Evolutionary conservation across 768 basidiomycete genomes (phyloP).

Genomic region (Kwoniella europaea): DNA sequence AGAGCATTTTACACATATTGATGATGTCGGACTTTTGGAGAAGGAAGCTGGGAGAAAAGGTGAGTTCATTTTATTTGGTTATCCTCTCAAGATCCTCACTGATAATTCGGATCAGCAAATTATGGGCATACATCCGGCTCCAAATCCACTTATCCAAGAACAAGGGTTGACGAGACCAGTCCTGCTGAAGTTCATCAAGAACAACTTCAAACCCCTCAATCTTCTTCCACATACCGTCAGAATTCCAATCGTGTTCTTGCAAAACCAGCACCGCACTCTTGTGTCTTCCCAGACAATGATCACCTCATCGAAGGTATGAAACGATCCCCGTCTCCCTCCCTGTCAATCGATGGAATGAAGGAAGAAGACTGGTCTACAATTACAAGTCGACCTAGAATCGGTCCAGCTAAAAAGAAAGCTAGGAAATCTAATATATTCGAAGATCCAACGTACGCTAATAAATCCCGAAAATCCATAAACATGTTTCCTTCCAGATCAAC

Average conservation of each 20-base stretch:
- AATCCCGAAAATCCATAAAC: neutral
- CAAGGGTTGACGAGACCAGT: neutral
- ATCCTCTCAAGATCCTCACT: too few species aligned
- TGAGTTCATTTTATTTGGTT: neutral
- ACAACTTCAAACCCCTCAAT: conserved; percentile 7
- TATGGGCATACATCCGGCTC: neutral
- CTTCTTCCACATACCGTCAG: neutral
- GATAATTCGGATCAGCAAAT: too few species aligned
- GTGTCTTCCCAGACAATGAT: neutral
- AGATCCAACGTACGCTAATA: neutral
- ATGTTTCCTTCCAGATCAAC: conserved; percentile 1
- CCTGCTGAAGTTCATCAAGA: neutral
- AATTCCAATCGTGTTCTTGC: too few species aligned
- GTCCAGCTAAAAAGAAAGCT: neutral
- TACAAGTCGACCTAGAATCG: neutral
- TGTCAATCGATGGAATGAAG: neutral
- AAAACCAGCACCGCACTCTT: neutral
- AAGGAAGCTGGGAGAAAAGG: conserved; percentile 1
- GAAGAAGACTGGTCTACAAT: neutral
- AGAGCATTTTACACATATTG: neutral
- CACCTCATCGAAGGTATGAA: neutral
- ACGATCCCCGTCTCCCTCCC: neutral
- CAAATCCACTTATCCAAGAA: neutral
- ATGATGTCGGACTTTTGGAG: neutral
- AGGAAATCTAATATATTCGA: neutral